Evolutionary conservation across 495 filamentous ascomycete genomes (phyloP).

Genomic region (Durotheca rogersii): DNA sequence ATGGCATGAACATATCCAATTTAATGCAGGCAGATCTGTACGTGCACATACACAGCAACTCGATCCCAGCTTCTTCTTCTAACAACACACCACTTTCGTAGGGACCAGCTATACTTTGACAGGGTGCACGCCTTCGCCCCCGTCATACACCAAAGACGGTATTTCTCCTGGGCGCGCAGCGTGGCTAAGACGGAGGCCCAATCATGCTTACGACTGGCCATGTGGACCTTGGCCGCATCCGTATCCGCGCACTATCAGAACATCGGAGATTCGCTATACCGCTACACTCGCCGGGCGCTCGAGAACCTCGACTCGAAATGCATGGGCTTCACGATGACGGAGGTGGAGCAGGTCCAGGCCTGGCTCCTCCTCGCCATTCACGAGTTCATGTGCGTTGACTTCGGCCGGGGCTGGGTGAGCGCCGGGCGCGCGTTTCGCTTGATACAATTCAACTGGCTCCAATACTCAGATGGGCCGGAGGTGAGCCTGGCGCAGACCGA

Average conservation of each 20-base stretch:
- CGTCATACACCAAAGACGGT: constrained; percentile 49
- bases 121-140: constrained; percentile 56
- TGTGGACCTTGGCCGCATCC: constrained; percentile 58
- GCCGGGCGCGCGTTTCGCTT: constrained; percentile 50
- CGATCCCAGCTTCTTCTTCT: background rate
- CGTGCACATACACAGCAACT: background rate
- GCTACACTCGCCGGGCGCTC: constrained; percentile 50
- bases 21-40: constrained; percentile 31
- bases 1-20: constrained; percentile 28
- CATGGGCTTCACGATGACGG: constrained; percentile 15
- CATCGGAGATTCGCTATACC: constrained; percentile 49
- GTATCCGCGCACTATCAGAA: constrained; percentile 55
- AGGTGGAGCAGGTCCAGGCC: constrained; percentile 53
- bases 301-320: constrained; percentile 36
- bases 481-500: constrained; percentile 16
- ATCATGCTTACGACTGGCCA: constrained; percentile 50
- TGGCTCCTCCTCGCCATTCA: constrained; percentile 57
- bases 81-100: constrained; percentile 28
- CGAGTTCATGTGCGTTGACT: constrained; percentile 51
- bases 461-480: constrained; percentile 35
- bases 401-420: constrained; percentile 48
- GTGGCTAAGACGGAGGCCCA: constrained; percentile 24
- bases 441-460: constrained; percentile 47
- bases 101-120: constrained; percentile 62
- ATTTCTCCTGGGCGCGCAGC: constrained; percentile 29